These are phyloP conservation scores for Chrysosporium queenslandicum DNA, from an alignment of 2,329 filamentous ascomycete genomes.

Conservation along the genomic window DNA sequence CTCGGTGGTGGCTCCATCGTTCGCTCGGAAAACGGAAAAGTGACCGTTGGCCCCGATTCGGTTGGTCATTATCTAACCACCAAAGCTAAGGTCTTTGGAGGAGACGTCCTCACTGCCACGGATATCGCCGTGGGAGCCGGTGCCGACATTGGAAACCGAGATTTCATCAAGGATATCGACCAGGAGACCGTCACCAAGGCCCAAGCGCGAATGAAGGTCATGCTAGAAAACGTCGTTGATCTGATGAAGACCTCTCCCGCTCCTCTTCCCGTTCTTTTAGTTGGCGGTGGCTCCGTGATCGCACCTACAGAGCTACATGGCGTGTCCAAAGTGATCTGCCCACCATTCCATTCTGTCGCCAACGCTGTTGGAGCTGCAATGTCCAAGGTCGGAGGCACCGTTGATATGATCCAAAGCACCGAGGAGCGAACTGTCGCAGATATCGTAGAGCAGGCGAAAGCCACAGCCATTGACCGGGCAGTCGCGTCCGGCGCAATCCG, in stretches of 20 bases:
- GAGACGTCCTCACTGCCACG: conserved; percentile 44
- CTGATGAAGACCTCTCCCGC: conserved; percentile 47
- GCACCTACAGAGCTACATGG: conserved; percentile 40
- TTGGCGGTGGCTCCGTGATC: conserved; percentile 47
- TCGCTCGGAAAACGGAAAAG: conserved; percentile 22
- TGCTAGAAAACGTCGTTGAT: conserved; percentile 45
- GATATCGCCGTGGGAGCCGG: conserved; percentile 36
- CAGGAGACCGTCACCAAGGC: conserved; percentile 16
- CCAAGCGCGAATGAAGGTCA: conserved; percentile 32
- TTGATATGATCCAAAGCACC: conserved; percentile 42
- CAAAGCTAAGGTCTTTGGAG: conserved; percentile 46
- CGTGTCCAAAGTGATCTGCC: conserved; percentile 42
- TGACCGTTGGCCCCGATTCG: conserved; percentile 47
- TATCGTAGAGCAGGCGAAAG: conserved; percentile 18
- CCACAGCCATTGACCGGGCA: conserved; percentile 35
- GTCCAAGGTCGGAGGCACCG: conserved; percentile 42
- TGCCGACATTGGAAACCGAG: conserved; percentile 18
- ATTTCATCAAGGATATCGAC: conserved; percentile 18
- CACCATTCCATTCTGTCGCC: conserved; percentile 44
- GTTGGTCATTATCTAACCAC: conserved; percentile 44
- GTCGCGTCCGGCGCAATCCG: conserved; percentile 39
- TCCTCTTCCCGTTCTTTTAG: conserved; percentile 43
- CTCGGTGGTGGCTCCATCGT: conserved; percentile 47
- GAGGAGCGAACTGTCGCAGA: conserved; percentile 21
- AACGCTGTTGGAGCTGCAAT: conserved; percentile 52